Base-by-base conservation (phyloP, 148 eudicot genomes). In the Rhododendron henanense region DNA sequence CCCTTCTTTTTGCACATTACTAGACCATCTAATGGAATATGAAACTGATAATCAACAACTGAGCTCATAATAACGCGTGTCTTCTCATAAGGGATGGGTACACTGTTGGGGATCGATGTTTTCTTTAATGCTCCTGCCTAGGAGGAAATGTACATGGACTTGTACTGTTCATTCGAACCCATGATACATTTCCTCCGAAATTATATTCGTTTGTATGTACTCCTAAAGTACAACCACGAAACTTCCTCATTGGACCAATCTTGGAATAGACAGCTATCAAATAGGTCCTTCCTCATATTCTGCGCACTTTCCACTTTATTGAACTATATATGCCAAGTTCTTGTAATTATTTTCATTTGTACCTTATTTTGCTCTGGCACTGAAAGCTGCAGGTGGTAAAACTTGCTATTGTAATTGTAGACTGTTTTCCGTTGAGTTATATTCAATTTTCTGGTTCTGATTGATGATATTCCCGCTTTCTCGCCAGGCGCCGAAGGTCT, bases 401-500 rank as follows among this genome's bases (percentile, higher is more conserved):
- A 41, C 76, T 83, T 65, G 35, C 84, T 39, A 37, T 81, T 59
- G 44, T 3, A 10, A 61, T 55, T 55, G 16, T 23, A 16, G 10
- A 19, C 65, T 33, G n/a, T 1, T 51, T 31, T 81, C 57, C 39
- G 1, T 3, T 45, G 53, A 10, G 21, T 8, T 10, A 83, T 25
- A 3, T 33, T 69, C 75, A 69, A 4, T 25, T 28, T 69, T 69
- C 35, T 11, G 75, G 4, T 25, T 73, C 50, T 85, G 23, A 44
- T 50, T 76, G 79, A 57, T 81, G 37, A 69, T 13, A 15, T 33
- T 51, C 23, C 75, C 69, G 65, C 88, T 78, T 88, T 57, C n/a
- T 88, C 69, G 83, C 41, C 94, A 94, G 98, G 84, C 92, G 28
- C 98, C 98, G 51, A 94, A 95, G 89, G 94, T 95, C 31, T 94